Evolutionary conservation across 164 flowering plant genomes (phyloP), one percentile per base, ranked within the genome.

Genomic region (Dillenia turbinata): DNA sequence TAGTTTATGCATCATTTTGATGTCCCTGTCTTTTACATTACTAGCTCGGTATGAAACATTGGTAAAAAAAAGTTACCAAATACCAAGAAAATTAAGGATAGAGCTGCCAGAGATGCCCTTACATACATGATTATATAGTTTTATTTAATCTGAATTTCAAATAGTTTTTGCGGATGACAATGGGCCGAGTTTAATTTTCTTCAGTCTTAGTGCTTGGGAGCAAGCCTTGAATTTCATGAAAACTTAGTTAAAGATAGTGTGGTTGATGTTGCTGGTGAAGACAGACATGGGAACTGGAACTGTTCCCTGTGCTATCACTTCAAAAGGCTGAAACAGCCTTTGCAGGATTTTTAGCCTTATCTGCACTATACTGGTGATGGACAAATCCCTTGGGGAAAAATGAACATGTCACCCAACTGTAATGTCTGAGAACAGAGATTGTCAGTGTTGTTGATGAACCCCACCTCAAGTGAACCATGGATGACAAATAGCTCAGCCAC

Each of bases 331-430:
- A 62, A 43, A 69, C 11, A 10, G 74, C 78, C 48, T 61, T 1
- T 10, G 66, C 74, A 1, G 53, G 40, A 2, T 49, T 53, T 5
- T 58, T n/a, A 1, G 22, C 47, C 2, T 9, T 3, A 33, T 66
- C 62, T 1, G 40, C 4, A 43, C 67, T 67, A 64, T 65, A 71
- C 57, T 71, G 78, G 53, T 52, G 67, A 33, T 75, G 75, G 12
- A 66, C 57, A 12, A 66, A 66, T 5, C 74, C 74, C 47, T 71
- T 66, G 1, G 70, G 74, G 52, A 71, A 75, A 72, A 44, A 74
- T 65, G 49, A 68, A 75, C 59, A 75, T 44, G 62, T 75, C 75
- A 9, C 75, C 78, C 2, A 33, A 1, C 52, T 71, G 56, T 9
- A 71, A 67, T 6, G 55, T 63, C 61, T 62, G 75, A 8, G 67